Percentiles rank a stretch among this genome's conserved stretches.
Evolutionary conservation across 345 rosid genomes (phyloP).

Genomic region (Melaleuca alternifolia): DNA sequence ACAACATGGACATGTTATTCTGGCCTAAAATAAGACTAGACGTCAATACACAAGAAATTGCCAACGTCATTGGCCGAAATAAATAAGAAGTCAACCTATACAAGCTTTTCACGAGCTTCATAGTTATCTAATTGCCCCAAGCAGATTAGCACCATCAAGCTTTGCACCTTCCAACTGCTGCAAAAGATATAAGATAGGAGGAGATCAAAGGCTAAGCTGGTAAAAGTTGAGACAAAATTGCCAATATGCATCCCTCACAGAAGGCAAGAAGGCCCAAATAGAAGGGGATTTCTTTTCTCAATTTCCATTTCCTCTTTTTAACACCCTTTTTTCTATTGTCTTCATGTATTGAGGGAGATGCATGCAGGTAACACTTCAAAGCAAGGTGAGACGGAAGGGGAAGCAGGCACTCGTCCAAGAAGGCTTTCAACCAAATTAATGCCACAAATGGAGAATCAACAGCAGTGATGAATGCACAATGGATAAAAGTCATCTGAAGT

Average conservation of each 20-base stretch:
- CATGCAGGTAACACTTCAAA: background rate
- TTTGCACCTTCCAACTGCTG: constrained; percentile 72
- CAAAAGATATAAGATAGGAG: background rate
- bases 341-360: background rate
- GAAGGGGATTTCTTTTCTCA: background rate
- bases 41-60: background rate
- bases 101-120: background rate
- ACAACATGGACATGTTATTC: background rate
- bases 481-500: background rate
- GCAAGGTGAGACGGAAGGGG: background rate
- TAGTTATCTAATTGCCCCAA: constrained; percentile 57
- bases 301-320: background rate
- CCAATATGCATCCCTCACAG: background rate
- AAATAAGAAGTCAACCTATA: background rate
- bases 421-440: background rate
- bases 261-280: background rate
- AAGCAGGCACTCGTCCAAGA: background rate
- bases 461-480: background rate
- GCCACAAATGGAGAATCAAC: background rate
- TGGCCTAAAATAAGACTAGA: background rate
- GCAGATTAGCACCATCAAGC: constrained; percentile 86
- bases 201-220: background rate
- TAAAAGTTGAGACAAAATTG: background rate
- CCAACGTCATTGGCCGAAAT: background rate
- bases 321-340: background rate